Evolutionary conservation across 441 rosid species (phyloP).

Genomic region (Erodium moschatum): DNA sequence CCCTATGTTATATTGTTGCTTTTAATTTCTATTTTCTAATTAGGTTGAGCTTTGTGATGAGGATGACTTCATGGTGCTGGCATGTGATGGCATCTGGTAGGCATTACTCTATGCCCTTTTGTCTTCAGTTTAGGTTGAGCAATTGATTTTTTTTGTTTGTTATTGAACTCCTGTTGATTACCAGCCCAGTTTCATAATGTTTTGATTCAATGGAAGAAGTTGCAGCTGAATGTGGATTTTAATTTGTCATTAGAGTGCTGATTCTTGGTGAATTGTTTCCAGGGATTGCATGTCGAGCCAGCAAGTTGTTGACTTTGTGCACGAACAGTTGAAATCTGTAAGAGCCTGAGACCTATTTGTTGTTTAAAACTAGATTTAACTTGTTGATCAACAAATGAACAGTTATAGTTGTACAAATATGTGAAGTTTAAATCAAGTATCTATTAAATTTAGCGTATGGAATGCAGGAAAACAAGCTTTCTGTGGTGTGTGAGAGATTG

Average conservation of each 20-base stretch:
- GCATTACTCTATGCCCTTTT: slow-evolving; percentile 6
- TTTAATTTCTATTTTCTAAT: slow-evolving; percentile 17
- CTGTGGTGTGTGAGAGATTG: slow-evolving; percentile 46
- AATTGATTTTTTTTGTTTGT: no score
- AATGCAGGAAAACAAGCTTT: slow-evolving; percentile 42
- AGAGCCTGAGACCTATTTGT: not conserved
- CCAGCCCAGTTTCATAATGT: no score
- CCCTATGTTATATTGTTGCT: not conserved
- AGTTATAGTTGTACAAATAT: not conserved
- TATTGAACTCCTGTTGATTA: no score
- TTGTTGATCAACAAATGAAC: not conserved
- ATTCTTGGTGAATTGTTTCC: slow-evolving; percentile 1
- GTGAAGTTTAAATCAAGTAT: not conserved
- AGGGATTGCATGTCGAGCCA: slow-evolving; percentile 75
- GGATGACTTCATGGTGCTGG: slow-evolving; percentile 83
- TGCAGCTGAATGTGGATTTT: not conserved
- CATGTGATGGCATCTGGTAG: slow-evolving; percentile 85
- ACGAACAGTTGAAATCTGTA: slow-evolving; percentile 39
- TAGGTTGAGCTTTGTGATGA: slow-evolving; percentile 89
- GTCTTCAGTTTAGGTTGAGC: not conserved
- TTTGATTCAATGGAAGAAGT: no score
- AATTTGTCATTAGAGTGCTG: not conserved
- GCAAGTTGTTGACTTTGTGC: slow-evolving; percentile 42
- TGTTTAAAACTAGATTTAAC: not conserved
- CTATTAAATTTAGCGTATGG: not conserved